Percentiles rank a stretch among this genome's conserved stretches.
Conservation (phyloP, 2,329 filamentous ascomycete genomes). For the Mycosphaerella sp. region DNA sequence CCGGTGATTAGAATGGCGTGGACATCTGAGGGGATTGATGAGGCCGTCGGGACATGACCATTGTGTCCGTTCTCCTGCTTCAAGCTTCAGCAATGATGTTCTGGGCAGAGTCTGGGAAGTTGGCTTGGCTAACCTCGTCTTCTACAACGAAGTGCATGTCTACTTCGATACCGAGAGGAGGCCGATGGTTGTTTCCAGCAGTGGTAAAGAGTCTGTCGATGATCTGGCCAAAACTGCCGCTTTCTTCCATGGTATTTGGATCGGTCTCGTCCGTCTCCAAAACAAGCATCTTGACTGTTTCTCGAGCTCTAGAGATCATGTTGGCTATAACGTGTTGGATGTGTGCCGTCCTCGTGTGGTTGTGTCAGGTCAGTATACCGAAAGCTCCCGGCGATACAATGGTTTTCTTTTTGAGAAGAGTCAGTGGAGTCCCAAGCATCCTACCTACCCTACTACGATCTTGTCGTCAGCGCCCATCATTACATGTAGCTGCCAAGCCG, state of each 20-base stretch:
- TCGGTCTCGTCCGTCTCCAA: constrained; percentile 55
- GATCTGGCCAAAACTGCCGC: constrained; percentile 52
- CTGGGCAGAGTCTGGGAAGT: neutral
- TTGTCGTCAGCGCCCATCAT: neutral
- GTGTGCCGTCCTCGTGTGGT: neutral
- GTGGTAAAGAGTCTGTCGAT: constrained; percentile 47
- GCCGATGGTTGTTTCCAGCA: constrained; percentile 49
- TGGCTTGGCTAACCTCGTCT: constrained; percentile 24
- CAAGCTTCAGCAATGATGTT: neutral
- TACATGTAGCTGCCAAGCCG: neutral
- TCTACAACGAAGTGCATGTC: constrained; percentile 52
- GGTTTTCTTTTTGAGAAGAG: too few relatives aligned
- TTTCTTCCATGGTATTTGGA: constrained; percentile 45
- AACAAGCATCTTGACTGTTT: constrained; percentile 45
- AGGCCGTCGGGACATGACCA: constrained; percentile 43
- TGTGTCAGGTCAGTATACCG: neutral
- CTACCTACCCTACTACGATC: neutral
- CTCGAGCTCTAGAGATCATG: constrained; percentile 7
- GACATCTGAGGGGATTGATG: constrained; percentile 44
- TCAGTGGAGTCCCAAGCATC: neutral
- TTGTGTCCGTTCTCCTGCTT: constrained; percentile 29
- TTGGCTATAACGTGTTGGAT: neutral
- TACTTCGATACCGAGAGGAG: constrained; percentile 51
- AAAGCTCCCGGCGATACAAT: neutral
- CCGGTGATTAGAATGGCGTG: constrained; percentile 45